phyloP scores from a whole-genome alignment of 1,284 basidiomycete species.

The Naganishia albida region DNA sequence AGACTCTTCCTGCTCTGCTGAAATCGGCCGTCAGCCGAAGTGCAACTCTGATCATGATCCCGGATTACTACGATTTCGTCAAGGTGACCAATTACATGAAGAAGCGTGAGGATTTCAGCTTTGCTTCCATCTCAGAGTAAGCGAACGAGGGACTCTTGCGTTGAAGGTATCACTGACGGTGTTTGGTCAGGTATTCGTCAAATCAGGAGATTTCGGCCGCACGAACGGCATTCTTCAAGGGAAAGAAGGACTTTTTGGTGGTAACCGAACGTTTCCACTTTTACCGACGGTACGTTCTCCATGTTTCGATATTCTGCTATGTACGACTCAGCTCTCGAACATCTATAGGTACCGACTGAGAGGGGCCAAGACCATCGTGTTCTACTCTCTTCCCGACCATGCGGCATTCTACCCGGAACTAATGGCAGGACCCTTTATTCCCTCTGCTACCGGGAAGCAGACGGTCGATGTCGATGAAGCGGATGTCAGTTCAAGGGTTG shows the following conservation, averaged over 20 bases:
- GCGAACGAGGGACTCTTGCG: conserved; percentile 38
- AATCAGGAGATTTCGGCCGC: conserved; percentile 92
- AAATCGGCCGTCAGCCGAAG: conserved; percentile 89
- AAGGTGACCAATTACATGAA: conserved; percentile 83
- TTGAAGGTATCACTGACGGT: conserved; percentile 4
- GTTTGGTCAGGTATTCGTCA: conserved; percentile 73
- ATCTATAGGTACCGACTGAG: conserved; percentile 75
- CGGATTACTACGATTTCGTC: conserved; percentile 96
- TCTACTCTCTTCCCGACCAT: conserved; percentile 89
- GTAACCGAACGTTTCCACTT: conserved; percentile 98
- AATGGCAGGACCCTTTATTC: conserved; percentile 79
- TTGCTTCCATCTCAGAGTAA: conserved; percentile 85
- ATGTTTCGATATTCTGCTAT: background rate
- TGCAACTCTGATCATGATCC: conserved; percentile 85
- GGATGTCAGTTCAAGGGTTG: conserved; percentile 73
- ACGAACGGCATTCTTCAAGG: conserved; percentile 86
- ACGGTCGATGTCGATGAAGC: conserved; percentile 60
- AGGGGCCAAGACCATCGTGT: conserved; percentile 87
- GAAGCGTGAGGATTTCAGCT: conserved; percentile 68
- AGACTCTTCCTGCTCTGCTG: conserved; percentile 76
- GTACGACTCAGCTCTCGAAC: no score
- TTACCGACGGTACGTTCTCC: conserved; percentile 70
- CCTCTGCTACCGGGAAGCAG: conserved; percentile 53
- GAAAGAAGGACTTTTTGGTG: conserved; percentile 81
- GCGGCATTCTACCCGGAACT: conserved; percentile 88